Evolutionary conservation across 169 alveolate species (phyloP).

Genomic region (Cryptosporidium canis): DNA sequence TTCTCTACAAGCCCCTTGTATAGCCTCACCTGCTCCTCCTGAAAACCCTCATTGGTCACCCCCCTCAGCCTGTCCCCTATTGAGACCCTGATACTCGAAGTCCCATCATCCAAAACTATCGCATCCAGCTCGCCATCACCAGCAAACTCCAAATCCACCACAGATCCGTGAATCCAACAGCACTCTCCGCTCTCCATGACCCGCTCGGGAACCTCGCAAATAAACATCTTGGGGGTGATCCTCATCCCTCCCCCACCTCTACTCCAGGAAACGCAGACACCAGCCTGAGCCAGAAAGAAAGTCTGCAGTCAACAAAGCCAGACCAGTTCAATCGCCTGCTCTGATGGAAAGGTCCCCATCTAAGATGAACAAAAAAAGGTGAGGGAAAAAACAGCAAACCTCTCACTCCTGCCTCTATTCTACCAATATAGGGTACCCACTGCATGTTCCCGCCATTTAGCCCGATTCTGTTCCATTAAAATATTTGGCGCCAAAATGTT

Average conservation of each 20-base stretch:
- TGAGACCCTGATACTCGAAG: constrained; percentile 2
- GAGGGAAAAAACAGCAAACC: background rate
- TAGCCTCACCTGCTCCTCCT: background rate
- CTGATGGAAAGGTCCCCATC: too few species aligned
- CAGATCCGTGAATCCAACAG: constrained; percentile 56
- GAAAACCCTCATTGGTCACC: background rate
- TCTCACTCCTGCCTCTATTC: background rate
- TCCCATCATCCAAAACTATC: constrained; percentile 44
- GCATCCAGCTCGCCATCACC: background rate
- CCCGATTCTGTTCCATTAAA: background rate
- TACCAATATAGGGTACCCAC: too few species aligned
- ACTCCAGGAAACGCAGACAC: background rate
- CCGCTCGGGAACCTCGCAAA: constrained; percentile 38
- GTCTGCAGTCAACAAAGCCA: background rate
- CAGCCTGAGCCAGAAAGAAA: background rate
- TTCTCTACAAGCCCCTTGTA: constrained; percentile 5
- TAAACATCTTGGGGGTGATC: constrained; percentile 50
- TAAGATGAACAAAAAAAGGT: too few species aligned
- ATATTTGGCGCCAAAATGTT: constrained; percentile 1
- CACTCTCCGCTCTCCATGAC: constrained; percentile 32
- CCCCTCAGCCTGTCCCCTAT: background rate
- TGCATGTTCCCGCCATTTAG: background rate
- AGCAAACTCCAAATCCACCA: background rate
- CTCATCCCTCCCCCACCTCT: background rate
- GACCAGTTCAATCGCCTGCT: background rate